These are phyloP conservation scores for Phytophthora agathidicida DNA, from an alignment of 352 stramenopile species.

Conservation along the genomic window DNA sequence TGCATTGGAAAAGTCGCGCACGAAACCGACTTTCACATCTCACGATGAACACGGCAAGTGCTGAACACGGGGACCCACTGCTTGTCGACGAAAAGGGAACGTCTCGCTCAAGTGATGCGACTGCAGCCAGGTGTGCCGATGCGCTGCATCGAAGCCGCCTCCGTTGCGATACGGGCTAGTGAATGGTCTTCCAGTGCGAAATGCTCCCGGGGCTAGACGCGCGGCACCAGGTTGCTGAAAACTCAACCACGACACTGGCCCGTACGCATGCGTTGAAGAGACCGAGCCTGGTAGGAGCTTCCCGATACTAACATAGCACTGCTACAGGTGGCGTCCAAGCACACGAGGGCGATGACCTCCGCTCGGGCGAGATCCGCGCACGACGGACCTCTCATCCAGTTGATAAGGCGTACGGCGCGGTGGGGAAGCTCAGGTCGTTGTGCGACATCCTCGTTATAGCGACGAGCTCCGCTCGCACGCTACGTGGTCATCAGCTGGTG, in stretches of 20 bases:
- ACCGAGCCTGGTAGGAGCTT: not conserved
- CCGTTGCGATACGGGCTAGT: too few relatives aligned
- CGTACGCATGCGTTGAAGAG: conserved; percentile 1
- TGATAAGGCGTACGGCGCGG: conserved; percentile 32
- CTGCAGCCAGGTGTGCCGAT: too few relatives aligned
- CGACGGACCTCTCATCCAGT: conserved; percentile 24
- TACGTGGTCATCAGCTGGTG: conserved; percentile 1
- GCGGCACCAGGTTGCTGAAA: not conserved
- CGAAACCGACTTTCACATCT: conserved; percentile 3
- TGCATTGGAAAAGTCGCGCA: conserved; percentile 15
- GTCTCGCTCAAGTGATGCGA: not conserved
- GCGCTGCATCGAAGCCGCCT: too few relatives aligned
- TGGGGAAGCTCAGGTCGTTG: conserved; percentile 10
- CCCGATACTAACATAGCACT: too few relatives aligned
- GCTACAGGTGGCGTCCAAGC: conserved; percentile 1
- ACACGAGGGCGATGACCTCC: not conserved
- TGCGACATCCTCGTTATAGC: conserved; percentile 25
- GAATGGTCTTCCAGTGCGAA: too few relatives aligned
- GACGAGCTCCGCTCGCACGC: conserved; percentile 5
- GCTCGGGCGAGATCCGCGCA: too few relatives aligned
- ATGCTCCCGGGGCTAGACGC: too few relatives aligned
- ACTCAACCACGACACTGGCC: not conserved
- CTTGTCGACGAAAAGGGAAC: conserved; percentile 10
- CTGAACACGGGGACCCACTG: conserved; percentile 12
- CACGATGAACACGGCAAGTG: conserved; percentile 12